These are phyloP conservation scores for Pseudogymnoascus sp. DNA, from an alignment of 2,329 filamentous ascomycete species.

Conservation along the genomic window DNA sequence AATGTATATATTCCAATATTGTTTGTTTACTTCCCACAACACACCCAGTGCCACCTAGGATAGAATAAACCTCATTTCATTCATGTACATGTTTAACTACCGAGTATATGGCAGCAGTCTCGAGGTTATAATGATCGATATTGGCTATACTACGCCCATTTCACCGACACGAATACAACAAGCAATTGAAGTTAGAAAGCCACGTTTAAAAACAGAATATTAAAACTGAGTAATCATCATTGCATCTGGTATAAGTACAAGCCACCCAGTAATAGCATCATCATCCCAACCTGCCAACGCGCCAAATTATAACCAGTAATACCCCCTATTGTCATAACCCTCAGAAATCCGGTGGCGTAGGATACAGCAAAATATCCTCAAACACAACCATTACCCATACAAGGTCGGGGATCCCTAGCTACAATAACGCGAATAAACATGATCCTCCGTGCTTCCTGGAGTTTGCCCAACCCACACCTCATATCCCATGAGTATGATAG, in stretches of 20 bases:
- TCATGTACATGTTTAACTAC: background rate
- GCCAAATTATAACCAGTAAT: slow-evolving; percentile 12
- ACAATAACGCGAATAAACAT: slow-evolving; percentile 9
- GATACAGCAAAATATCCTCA: background rate
- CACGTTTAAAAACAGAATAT: background rate
- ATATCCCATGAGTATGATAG: slow-evolving; percentile 8
- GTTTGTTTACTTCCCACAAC: background rate
- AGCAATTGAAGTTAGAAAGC: background rate
- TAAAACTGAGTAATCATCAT: slow-evolving; percentile 11
- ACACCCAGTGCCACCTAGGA: background rate
- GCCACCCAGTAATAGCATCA: slow-evolving; percentile 10
- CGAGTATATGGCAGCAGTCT: background rate
- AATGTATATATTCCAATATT: background rate
- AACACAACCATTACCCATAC: slow-evolving; percentile 10
- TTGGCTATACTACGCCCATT: too few species aligned
- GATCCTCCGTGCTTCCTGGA: slow-evolving; percentile 8
- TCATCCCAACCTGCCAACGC: slow-evolving; percentile 6
- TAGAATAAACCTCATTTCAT: background rate
- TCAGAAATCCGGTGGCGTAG: slow-evolving; percentile 3
- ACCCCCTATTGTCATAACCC: slow-evolving; percentile 9
- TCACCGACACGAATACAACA: background rate
- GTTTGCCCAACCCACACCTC: slow-evolving; percentile 3
- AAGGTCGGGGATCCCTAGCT: slow-evolving; percentile 9
- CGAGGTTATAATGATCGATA: background rate
- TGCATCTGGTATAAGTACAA: slow-evolving; percentile 11